Evolutionary conservation across 2,329 filamentous ascomycete species (phyloP).

Genomic region (Cordyceps militaris): DNA sequence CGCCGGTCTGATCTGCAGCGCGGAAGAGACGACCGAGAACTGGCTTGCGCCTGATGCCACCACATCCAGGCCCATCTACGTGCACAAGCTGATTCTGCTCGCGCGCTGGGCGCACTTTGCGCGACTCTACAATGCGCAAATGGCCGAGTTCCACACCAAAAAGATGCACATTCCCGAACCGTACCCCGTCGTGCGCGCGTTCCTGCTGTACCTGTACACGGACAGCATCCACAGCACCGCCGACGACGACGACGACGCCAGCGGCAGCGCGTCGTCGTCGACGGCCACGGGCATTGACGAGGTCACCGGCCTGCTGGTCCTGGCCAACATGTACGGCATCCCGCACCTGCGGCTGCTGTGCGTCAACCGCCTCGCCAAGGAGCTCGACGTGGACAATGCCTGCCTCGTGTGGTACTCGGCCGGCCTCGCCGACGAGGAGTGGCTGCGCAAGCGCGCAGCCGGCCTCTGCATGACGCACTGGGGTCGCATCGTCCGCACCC

Average conservation of each 20-base stretch:
- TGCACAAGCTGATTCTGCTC: slow-evolving; percentile 89
- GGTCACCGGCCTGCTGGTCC: slow-evolving; percentile 88
- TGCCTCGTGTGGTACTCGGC: slow-evolving; percentile 96
- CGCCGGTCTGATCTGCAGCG: slow-evolving; percentile 40
- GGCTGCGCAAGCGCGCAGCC: slow-evolving; percentile 83
- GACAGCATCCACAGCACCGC: slow-evolving; percentile 66
- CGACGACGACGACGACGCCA: slow-evolving; percentile 45
- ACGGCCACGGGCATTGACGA: slow-evolving; percentile 75
- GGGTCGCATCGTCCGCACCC: slow-evolving; percentile 86
- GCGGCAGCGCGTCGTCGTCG: not conserved
- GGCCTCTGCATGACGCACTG: slow-evolving; percentile 88
- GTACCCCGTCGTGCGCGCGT: slow-evolving; percentile 87
- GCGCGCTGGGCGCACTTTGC: slow-evolving; percentile 96
- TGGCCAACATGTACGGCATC: slow-evolving; percentile 98
- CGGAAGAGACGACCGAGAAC: slow-evolving; percentile 38
- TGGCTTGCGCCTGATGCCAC: slow-evolving; percentile 56
- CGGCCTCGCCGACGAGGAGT: slow-evolving; percentile 82
- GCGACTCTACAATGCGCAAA: slow-evolving; percentile 83
- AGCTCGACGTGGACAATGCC: slow-evolving; percentile 89
- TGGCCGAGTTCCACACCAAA: slow-evolving; percentile 95
- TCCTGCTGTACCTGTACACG: slow-evolving; percentile 93
- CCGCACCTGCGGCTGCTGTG: slow-evolving; percentile 85
- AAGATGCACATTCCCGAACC: slow-evolving; percentile 98
- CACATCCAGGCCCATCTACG: slow-evolving; percentile 80
- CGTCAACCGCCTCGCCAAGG: slow-evolving; percentile 80